Base-by-base conservation (phyloP, 2,329 filamentous ascomycete species). In the Colletotrichum euphorbiae region DNA sequence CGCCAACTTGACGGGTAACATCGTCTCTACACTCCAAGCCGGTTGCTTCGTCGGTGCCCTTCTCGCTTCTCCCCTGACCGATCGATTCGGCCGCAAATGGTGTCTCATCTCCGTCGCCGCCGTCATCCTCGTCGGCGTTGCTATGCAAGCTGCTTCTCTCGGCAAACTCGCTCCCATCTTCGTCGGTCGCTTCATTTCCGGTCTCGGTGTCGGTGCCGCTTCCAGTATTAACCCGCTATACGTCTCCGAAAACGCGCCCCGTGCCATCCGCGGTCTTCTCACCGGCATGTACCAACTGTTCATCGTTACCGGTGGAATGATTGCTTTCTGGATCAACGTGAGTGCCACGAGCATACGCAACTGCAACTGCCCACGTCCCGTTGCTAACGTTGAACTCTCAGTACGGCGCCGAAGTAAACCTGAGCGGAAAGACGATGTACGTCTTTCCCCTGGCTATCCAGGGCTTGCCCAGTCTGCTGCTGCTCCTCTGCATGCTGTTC, bases 101-200 rank as follows among this genome's bases (percentile, higher is more conserved):
- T 82, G 83, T 48, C 80, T 91, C 50, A 79, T 91, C 50, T 75
- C 81, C 6, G 82, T 85, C 48, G 87, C 87, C 33, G 50, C 85
- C 0, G 75, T 90, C 54, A 87, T 87, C 54, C 81, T 87, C 36
- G 62, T 86, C 36, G 89, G 89, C 31, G 86, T 87, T 42, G 76
- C 91, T 57, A 83, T 91, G 76, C 89, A 91, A 75, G 82, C 87
- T 17, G 83, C 83, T 33, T 84, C 86, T 24, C 82, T 79, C 43
- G 89, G 89, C 17, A 81, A 86, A 68, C 78, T 91, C 42, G 82
- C 83, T 40, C 80, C 81, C 70, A 87, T 91, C 80, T 91, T 90
- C 73, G 82, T 89, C 71, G 89, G 89, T 67, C 84, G 89, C 75
- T 87, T 81, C 66, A 74, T 78, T 78, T 86, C 82, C 79, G 80